Percentiles rank a stretch among this genome's conserved stretches.
Conservation (phyloP, 345 rosid genomes). For the Eucalyptus sp. region DNA sequence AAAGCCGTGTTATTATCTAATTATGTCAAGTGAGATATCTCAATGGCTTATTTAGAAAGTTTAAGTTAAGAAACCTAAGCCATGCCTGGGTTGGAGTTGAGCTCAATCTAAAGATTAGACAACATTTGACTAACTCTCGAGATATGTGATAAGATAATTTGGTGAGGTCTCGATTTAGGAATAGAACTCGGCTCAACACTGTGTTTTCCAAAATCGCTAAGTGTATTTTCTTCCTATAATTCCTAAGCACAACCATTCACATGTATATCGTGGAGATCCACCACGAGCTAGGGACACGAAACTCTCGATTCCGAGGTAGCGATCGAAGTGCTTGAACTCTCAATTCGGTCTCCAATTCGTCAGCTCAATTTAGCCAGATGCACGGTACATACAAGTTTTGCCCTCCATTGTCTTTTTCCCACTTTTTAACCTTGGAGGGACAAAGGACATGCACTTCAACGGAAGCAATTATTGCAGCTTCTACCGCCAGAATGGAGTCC, state of each 20-base stretch:
- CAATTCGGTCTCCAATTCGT: neutral
- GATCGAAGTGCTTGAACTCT: neutral
- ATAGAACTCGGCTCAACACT: fast-evolving
- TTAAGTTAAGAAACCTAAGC: neutral
- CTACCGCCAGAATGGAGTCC: neutral
- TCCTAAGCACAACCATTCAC: neutral
- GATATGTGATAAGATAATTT: fast-evolving
- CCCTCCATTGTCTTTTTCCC: neutral
- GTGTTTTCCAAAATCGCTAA: fast-evolving
- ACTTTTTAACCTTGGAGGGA: neutral
- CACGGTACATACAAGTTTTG: neutral
- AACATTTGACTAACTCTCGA: neutral
- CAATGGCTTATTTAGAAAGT: neutral
- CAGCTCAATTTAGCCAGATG: neutral
- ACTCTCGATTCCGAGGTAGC: fast-evolving
- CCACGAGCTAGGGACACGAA: fast-evolving
- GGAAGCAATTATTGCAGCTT: neutral
- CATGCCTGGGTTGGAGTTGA: neutral
- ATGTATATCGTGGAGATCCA: fast-evolving
- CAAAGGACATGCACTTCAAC: neutral
- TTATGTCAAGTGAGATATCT: neutral
- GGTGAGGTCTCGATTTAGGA: fast-evolving
- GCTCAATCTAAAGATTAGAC: fast-evolving
- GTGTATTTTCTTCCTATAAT: fast-evolving
- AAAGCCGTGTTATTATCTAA: neutral